A percentile compares a stretch with the other conserved stretches of the same genome.
Evolutionary conservation across 306 rosid genomes (phyloP).

Genomic region (Casuarina cunninghamiana): DNA sequence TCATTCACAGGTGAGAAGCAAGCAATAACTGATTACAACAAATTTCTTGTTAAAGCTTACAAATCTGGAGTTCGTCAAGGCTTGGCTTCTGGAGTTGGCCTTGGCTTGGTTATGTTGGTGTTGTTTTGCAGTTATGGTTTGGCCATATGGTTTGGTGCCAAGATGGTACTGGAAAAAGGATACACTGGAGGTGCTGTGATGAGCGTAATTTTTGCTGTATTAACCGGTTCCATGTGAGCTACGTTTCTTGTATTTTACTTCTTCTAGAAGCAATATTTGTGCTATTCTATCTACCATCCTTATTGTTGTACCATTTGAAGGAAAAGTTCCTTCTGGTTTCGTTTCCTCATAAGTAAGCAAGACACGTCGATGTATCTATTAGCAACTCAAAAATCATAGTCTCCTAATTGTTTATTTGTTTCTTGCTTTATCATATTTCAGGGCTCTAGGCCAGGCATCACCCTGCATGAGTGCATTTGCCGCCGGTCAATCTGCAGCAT

Average conservation of each 20-base stretch:
- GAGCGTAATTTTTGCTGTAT: constrained; percentile 29
- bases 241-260: not conserved
- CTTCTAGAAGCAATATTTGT: not conserved
- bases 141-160: constrained; percentile 30
- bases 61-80: constrained; percentile 28
- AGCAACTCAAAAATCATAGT: not conserved
- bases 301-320: too few relatives aligned
- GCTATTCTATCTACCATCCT: too few relatives aligned
- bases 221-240: constrained; percentile 31
- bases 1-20: constrained; percentile 37
- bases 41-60: constrained; percentile 20
- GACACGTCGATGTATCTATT: too few relatives aligned
- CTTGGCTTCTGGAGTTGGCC: constrained; percentile 24
- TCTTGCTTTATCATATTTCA: constrained; percentile 15
- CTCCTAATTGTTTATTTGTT: not conserved
- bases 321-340: too few relatives aligned
- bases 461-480: constrained; percentile 88
- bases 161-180: constrained; percentile 19
- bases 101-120: constrained; percentile 18
- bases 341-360: too few relatives aligned
- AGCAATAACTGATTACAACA: constrained; percentile 21
- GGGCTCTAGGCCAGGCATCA: constrained; percentile 87
- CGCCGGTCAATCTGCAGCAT: constrained; percentile 94
- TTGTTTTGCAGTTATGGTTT: constrained; percentile 21
- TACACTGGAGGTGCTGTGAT: constrained; percentile 29